These are phyloP conservation scores for Phytophthora citricola DNA, from an alignment of 352 stramenopile genomes.

Conservation along the genomic window DNA sequence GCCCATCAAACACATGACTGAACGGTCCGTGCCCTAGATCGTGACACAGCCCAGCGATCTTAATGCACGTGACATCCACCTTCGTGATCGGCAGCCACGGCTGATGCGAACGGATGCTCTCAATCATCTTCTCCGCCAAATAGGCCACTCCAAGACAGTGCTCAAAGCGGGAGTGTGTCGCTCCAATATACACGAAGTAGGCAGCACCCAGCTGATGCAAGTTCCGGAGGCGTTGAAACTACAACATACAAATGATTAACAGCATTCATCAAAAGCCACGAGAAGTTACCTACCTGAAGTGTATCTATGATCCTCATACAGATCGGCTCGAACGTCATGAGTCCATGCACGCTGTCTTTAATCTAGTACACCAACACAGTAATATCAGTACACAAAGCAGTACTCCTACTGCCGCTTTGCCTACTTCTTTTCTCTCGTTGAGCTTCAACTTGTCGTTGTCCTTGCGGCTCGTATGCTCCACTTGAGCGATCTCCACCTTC, in stretches of 20 bases:
- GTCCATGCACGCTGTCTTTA: slow-evolving; percentile 81
- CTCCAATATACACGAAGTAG: slow-evolving; percentile 90
- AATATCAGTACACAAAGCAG: neutral
- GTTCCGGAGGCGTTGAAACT: slow-evolving; percentile 95
- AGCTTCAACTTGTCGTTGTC: slow-evolving; percentile 28
- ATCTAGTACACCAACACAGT: slow-evolving; percentile 45
- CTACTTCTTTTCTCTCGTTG: slow-evolving; percentile 61
- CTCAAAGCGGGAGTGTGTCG: slow-evolving; percentile 82
- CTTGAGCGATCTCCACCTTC: neutral
- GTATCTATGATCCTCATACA: slow-evolving; percentile 88
- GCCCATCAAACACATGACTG: slow-evolving; percentile 83
- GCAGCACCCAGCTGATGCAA: slow-evolving; percentile 95
- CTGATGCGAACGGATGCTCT: slow-evolving; percentile 81
- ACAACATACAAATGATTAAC: neutral
- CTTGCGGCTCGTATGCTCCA: neutral
- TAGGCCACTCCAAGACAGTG: slow-evolving; percentile 95
- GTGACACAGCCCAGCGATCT: slow-evolving; percentile 84
- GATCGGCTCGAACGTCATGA: slow-evolving; percentile 80
- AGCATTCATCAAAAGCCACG: neutral
- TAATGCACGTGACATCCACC: slow-evolving; percentile 72
- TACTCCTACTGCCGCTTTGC: neutral
- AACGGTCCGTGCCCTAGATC: slow-evolving; percentile 84
- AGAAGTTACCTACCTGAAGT: slow-evolving; percentile 49
- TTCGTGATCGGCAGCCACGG: slow-evolving; percentile 89
- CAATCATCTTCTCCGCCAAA: slow-evolving; percentile 90